Percentiles rank a stretch among this genome's conserved stretches.
phyloP scores from a whole-genome alignment of 306 rosid genomes.

The Castanea crenata region DNA sequence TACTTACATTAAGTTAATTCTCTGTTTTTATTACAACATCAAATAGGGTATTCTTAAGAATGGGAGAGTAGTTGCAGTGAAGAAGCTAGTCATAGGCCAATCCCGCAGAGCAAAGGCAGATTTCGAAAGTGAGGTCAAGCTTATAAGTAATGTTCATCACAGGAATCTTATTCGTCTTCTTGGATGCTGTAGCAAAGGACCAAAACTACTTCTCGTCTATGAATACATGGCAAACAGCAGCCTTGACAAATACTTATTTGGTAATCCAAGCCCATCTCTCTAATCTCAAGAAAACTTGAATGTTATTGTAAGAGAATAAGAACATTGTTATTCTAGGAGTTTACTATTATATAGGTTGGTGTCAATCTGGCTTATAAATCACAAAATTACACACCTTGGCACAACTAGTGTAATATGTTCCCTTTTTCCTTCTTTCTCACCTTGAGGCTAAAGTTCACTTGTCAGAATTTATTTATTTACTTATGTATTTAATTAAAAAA shows the following conservation, averaged over 20 bases:
- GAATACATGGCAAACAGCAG: conserved; percentile 64
- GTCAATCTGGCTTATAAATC: too few species aligned
- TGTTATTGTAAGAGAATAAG: too few species aligned
- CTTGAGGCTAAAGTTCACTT: neutral
- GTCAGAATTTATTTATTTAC: neutral
- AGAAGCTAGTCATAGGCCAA: conserved; percentile 47
- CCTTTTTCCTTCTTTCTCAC: too few species aligned
- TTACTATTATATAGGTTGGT: too few species aligned
- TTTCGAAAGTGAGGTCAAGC: conserved; percentile 63
- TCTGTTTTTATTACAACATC: neutral
- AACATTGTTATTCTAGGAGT: too few species aligned
- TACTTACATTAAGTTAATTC: too few species aligned
- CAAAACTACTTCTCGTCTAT: conserved; percentile 60
- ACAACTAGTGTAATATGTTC: too few species aligned
- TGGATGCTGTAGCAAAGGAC: conserved; percentile 64
- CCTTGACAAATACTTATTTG: conserved; percentile 62
- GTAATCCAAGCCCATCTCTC: conserved; percentile 24
- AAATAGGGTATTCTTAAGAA: conserved; percentile 57
- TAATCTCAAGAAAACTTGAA: neutral
- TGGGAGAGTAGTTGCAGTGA: conserved; percentile 70
- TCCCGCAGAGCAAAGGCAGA: conserved; percentile 40
- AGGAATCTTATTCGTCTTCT: conserved; percentile 66
- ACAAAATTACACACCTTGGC: too few species aligned
- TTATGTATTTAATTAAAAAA: neutral
- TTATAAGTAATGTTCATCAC: conserved; percentile 69